Base-by-base conservation (phyloP, 345 rosid species). In the Ceriops zippeliana region DNA sequence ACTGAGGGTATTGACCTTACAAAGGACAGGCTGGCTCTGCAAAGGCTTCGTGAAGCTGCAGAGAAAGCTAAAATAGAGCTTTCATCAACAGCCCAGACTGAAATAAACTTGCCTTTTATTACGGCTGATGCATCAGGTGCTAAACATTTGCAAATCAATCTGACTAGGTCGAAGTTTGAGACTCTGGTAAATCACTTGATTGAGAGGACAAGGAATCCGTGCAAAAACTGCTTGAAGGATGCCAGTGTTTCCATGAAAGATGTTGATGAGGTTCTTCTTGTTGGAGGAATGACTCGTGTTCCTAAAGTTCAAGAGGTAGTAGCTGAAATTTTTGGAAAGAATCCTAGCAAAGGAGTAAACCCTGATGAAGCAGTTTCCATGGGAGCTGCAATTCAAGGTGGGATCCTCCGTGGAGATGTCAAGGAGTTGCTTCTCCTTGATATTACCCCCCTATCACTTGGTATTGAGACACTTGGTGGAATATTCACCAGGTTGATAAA, bases 251-350 rank as follows among this genome's bases (percentile, higher is more conserved):
- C 86, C 19, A 80, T 81, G 56, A 86, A 88, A 58, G 98, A 87
- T 6, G 85, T 92, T 13, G 89, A 89, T 63, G 96, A 90, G 76
- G 96, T 92, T 68, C 86, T 92, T 46, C 85, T 92, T 4, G 96
- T 92, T 52, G 98, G 98, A 71, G 97, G 97, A 28, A 89, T 91
- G 97, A 91, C 96, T 5, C 96, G 96, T 80, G 98, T 92, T 24
- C 98, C 98, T n/a, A 92, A 88, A 78, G 92, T 92, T 17, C 98
- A 92, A 71, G 84, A 83, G 70, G 73, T 90, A 13, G 98, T 92
- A 19, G 24, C 89, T 1, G 96, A 81, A 54, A 88, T 92, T 68
- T 92, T 92, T 61, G 96, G 92, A 4, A 92, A 86, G 90, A 78
- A 76, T 54, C 96, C 98, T 0, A 88, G 96, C 66, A 88, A 88